Evolutionary conservation across 805 yeast species (phyloP), one percentile per base, ranked within the genome.

Genomic region (Candida oleophila): DNA sequence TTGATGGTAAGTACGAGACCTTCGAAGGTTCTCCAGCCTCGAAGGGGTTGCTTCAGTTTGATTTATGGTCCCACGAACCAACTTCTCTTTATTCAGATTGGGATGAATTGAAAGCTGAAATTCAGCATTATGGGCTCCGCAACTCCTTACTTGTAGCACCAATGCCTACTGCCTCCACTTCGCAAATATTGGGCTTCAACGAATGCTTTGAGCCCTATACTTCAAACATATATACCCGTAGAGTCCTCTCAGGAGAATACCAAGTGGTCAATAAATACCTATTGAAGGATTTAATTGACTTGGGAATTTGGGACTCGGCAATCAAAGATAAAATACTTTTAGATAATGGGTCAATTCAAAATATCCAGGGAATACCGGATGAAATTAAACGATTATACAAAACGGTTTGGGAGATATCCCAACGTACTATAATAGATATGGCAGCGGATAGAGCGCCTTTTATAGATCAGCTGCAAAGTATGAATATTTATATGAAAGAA

Each of bases 111-210:
- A 89, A 86, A 66, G 70, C 68, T 9, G 69, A 80, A 36, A 74
- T 92, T 50, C 68, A 69, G 43, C 65, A 69, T 51, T 67, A 81
- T 58, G 98, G 98, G 41, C 58, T 92, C 37, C 75, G 97, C 60
- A 92, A 92, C 72, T 92, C 97, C 3, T 69, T 92, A 47, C 65
- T 91, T 15, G 87, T 91, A 30, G 97, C 95, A 1, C 94, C 97
- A 44, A 92, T 92, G 98, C 98, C 98, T 38, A 92, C 98, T 15
- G 98, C 98, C 1, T 89, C 97, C 1, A 92, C 98, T 1, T 92
- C 98, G 2, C 97, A 90, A 71, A 91, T 92, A 43, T 74, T 92
- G 44, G 98, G 97, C 35, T 89, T 80, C 73, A 91, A 83, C 57
- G 98, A 92, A 71, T 91, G 97, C 68, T 92, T 92, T 65, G 99